Conservation (phyloP, 192 early-diverging fungal species). For the Backusella circina region DNA sequence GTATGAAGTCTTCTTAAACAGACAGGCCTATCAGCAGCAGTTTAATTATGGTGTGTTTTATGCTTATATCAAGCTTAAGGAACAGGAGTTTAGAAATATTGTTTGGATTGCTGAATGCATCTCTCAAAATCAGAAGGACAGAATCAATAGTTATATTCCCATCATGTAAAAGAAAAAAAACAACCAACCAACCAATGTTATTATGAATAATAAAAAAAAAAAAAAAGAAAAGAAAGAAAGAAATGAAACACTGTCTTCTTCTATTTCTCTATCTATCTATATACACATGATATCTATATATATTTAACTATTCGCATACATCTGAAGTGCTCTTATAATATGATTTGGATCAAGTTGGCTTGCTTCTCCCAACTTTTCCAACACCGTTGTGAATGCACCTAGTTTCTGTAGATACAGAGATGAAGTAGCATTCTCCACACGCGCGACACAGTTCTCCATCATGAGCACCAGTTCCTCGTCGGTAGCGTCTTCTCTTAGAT, state of each 20-base stretch:
- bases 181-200: no score
- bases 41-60: conserved; percentile 98
- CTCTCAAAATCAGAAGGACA: conserved; percentile 94
- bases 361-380: conserved; percentile 56
- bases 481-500: conserved; percentile 44
- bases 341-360: conserved; percentile 56
- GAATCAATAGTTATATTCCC: conserved; percentile 90
- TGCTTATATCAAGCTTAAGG: conserved; percentile 92
- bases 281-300: no score
- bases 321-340: conserved; percentile 60
- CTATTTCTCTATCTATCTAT: background rate
- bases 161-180: conserved; percentile 16
- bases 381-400: conserved; percentile 50
- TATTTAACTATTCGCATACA: conserved; percentile 41
- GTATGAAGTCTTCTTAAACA: conserved; percentile 93
- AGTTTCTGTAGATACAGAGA: conserved; percentile 53
- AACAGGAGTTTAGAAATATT: conserved; percentile 98
- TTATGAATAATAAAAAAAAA: no score
- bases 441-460: conserved; percentile 50
- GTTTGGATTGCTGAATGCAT: conserved; percentile 99
- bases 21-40: conserved; percentile 90
- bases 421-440: conserved; percentile 61
- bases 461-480: conserved; percentile 48
- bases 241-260: background rate
- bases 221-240: background rate